Evolutionary conservation across 2,329 filamentous ascomycete genomes (phyloP).

Genomic region (Gaeumannomyces sp.): DNA sequence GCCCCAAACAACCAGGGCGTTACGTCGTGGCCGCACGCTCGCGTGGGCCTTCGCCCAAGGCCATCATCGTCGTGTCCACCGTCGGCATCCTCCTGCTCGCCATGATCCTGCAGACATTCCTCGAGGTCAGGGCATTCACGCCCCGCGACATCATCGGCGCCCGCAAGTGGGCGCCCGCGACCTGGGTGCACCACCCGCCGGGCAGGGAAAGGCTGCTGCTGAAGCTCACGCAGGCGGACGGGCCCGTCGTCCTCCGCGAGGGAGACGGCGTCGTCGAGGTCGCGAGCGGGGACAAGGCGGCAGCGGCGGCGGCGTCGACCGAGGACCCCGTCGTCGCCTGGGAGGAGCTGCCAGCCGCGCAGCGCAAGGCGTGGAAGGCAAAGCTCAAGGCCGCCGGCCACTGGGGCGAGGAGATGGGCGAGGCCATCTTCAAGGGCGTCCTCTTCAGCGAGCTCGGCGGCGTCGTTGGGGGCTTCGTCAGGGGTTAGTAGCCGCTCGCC

Average conservation of each 20-base stretch:
- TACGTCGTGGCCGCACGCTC: conserved; percentile 63
- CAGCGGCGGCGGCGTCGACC: conserved; percentile 16
- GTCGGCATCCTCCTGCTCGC: conserved; percentile 55
- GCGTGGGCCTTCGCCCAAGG: conserved; percentile 41
- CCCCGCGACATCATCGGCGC: conserved; percentile 49
- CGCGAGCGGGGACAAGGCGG: conserved; percentile 14
- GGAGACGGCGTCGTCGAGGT: conserved; percentile 14
- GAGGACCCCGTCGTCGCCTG: conserved; percentile 48
- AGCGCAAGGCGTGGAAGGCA: conserved; percentile 64
- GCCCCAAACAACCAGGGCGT: conserved; percentile 45
- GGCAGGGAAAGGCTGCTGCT: conserved; percentile 4
- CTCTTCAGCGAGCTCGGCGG: conserved; percentile 69
- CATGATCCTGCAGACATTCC: conserved; percentile 54
- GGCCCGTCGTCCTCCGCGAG: conserved; percentile 18
- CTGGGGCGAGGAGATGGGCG: conserved; percentile 74
- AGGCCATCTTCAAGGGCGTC: conserved; percentile 68
- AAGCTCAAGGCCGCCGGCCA: conserved; percentile 64
- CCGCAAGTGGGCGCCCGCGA: conserved; percentile 45
- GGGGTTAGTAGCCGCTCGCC: background rate
- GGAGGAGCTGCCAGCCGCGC: conserved; percentile 60
- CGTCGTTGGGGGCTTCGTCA: conserved; percentile 47
- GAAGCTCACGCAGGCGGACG: conserved; percentile 6
- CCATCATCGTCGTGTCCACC: conserved; percentile 47
- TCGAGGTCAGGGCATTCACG: conserved; percentile 56
- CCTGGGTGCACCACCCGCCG: conserved; percentile 22